Conservation (phyloP, 2,329 filamentous ascomycete species). For the Daldinia sp. region DNA sequence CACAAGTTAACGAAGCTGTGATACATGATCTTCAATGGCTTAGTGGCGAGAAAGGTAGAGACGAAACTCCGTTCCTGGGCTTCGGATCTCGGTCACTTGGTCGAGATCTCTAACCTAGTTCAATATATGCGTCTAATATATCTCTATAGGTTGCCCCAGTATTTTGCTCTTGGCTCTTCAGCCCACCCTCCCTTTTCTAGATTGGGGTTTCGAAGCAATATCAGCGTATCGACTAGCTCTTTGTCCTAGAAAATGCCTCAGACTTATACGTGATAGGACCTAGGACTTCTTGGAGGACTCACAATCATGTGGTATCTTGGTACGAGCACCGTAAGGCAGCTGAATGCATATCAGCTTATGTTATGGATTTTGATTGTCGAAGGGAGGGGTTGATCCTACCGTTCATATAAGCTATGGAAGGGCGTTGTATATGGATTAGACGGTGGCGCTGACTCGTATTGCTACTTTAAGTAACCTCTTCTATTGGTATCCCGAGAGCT, state of each 20-base stretch:
- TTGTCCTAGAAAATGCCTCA: conserved; percentile 25
- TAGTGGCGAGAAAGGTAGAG: neutral
- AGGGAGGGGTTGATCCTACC: neutral
- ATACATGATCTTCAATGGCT: neutral
- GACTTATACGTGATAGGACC: conserved; percentile 11
- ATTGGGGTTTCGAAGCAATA: neutral
- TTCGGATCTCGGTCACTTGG: neutral
- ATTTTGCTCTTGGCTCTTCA: neutral
- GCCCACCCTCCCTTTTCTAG: neutral
- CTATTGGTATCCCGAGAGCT: neutral
- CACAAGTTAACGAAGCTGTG: neutral
- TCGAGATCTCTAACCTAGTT: neutral
- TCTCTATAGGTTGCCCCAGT: neutral
- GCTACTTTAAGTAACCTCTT: neutral
- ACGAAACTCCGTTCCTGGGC: neutral
- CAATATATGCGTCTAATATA: neutral
- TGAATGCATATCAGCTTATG: neutral
- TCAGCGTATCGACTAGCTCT: neutral
- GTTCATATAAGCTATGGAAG: neutral
- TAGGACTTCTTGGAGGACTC: neutral
- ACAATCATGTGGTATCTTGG: neutral
- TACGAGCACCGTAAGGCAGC: neutral
- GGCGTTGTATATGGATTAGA: neutral
- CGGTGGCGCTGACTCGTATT: neutral
- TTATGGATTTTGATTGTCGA: neutral